Evolutionary conservation across 495 filamentous ascomycete genomes (phyloP).

Genomic region (Neurospora sp.): DNA sequence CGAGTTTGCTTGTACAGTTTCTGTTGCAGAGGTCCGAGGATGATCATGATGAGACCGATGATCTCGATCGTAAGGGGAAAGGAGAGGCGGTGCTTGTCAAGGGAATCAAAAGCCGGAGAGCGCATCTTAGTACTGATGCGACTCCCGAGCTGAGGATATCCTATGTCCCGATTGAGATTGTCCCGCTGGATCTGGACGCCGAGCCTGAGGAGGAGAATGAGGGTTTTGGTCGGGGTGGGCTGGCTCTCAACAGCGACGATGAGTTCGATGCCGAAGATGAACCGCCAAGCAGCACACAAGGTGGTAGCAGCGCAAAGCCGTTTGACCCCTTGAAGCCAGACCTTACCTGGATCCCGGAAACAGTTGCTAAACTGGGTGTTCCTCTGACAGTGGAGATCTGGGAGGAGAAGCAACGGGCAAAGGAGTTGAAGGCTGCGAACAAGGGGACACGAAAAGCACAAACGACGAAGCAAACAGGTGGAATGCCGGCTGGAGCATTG

Average conservation of each 20-base stretch:
- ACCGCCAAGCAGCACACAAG: constrained; percentile 2
- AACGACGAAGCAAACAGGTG: constrained; percentile 13
- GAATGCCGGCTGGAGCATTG: constrained; percentile 19
- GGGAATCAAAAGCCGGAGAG: constrained; percentile 53
- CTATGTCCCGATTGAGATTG: constrained; percentile 65
- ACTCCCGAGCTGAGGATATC: constrained; percentile 66
- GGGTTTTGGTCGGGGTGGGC: constrained; percentile 36
- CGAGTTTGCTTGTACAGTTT: constrained; percentile 59
- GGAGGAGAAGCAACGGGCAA: constrained; percentile 51
- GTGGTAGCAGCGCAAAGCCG: constrained; percentile 36
- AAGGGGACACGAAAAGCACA: constrained; percentile 18
- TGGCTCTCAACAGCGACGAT: constrained; percentile 42
- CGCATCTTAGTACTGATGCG: constrained; percentile 64
- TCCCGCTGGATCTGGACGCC: constrained; percentile 59
- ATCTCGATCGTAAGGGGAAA: constrained; percentile 31
- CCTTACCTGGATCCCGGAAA: constrained; percentile 64
- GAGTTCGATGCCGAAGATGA: constrained; percentile 44
- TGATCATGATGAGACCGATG: constrained; percentile 17
- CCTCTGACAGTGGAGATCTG: constrained; percentile 68
- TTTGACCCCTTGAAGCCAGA: constrained; percentile 62
- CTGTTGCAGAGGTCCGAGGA: constrained; percentile 37
- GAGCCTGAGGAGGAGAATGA: constrained; percentile 51
- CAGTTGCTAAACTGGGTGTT: constrained; percentile 56
- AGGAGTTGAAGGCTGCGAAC: constrained; percentile 15
- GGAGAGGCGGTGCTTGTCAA: constrained; percentile 42